phyloP scores from a whole-genome alignment of 495 filamentous ascomycete genomes.

The Daldinia vernicosa region DNA sequence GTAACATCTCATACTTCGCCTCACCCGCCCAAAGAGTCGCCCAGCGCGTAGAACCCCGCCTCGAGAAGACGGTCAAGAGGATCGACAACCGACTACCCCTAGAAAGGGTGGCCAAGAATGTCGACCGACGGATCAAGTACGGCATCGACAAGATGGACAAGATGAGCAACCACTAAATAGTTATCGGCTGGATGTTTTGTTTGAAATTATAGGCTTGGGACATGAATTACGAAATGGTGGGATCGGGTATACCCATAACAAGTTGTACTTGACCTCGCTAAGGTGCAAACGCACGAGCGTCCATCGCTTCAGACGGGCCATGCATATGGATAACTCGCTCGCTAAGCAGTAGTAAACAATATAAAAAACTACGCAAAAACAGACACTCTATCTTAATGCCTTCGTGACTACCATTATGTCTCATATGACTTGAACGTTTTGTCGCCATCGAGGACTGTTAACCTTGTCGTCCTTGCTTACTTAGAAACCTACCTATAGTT shows the following conservation, averaged over 20 bases:
- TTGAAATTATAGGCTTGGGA: neutral
- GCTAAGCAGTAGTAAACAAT: slow-evolving; percentile 13
- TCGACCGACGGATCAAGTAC: slow-evolving; percentile 53
- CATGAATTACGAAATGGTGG: slow-evolving; percentile 4
- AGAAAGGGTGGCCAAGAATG: slow-evolving; percentile 55
- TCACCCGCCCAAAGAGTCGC: slow-evolving; percentile 54
- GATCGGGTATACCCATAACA: slow-evolving; percentile 11
- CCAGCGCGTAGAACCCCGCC: slow-evolving; percentile 52
- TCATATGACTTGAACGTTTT: no score
- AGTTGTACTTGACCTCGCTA: slow-evolving; percentile 16
- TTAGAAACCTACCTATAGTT: no score
- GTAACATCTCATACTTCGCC: slow-evolving; percentile 57
- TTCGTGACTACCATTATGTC: neutral
- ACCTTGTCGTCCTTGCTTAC: no score
- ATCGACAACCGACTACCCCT: slow-evolving; percentile 54
- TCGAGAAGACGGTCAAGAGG: slow-evolving; percentile 51
- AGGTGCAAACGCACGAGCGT: slow-evolving; percentile 19
- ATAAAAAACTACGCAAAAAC: slow-evolving; percentile 9
- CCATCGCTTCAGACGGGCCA: slow-evolving; percentile 21
- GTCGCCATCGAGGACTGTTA: no score
- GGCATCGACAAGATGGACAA: slow-evolving; percentile 47
- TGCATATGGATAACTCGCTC: slow-evolving; percentile 13
- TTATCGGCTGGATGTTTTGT: neutral
- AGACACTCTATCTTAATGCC: neutral
- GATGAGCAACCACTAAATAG: neutral